These are phyloP conservation scores for Candida berthetii DNA, from an alignment of 805 yeast genomes.

Conservation along the genomic window DNA sequence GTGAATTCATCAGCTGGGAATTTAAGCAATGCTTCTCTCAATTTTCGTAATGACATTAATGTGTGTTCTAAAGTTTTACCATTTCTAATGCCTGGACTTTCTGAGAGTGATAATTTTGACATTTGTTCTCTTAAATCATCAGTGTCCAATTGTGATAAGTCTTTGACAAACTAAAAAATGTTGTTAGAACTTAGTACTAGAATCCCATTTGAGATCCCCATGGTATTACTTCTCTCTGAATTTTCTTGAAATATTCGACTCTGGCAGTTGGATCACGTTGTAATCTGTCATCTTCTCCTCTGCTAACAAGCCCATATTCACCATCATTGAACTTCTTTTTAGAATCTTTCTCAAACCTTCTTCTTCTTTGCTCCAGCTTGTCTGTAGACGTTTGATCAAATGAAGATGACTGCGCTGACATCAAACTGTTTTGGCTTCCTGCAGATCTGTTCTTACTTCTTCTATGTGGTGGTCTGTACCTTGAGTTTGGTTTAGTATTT, in stretches of 20 bases:
- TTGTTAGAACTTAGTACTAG: not conserved
- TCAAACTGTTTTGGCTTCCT: not conserved
- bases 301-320: conserved; percentile 49
- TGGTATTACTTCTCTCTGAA: conserved; percentile 24
- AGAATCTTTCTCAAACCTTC: conserved; percentile 24
- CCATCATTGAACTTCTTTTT: conserved; percentile 14
- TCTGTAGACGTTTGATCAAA: not conserved
- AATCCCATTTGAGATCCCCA: too few species aligned
- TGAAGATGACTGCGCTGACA: not conserved
- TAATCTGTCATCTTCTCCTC: conserved; percentile 50
- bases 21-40: conserved; percentile 48
- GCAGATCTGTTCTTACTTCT: not conserved
- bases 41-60: conserved; percentile 38
- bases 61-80: conserved; percentile 19
- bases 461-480: conserved; percentile 1
- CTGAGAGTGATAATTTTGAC: not conserved
- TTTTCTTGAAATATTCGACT: conserved; percentile 28
- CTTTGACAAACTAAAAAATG: not conserved
- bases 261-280: conserved; percentile 39
- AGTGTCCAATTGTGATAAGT: not conserved
- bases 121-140: not conserved
- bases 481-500: too few species aligned
- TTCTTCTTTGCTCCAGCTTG: conserved; percentile 21
- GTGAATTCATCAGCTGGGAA: conserved; percentile 33
- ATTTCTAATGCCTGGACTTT: not conserved